Evolutionary conservation across 2,329 filamentous ascomycete genomes (phyloP).

Genomic region (Herpotrichia juniperi): DNA sequence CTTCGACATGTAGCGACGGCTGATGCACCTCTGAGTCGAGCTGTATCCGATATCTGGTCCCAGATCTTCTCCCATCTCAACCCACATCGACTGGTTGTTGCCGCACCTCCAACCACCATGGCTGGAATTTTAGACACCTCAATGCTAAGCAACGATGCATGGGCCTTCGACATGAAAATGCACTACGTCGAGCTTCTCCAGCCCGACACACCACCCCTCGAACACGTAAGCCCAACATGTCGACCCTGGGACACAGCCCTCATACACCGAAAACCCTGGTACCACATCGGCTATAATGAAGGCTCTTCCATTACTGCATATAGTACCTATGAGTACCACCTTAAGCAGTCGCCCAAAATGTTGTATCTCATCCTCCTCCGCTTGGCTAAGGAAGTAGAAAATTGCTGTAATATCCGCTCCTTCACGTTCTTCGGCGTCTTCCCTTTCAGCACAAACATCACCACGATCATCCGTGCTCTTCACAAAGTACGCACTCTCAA

Average conservation of each 20-base stretch:
- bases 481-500: constrained; percentile 37
- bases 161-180: constrained; percentile 68
- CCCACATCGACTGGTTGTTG: constrained; percentile 42
- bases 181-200: constrained; percentile 62
- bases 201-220: constrained; percentile 5
- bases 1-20: constrained; percentile 32
- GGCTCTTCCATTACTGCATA: constrained; percentile 76
- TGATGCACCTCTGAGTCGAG: constrained; percentile 57
- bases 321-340: constrained; percentile 73
- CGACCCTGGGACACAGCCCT: constrained; percentile 45
- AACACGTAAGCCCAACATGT: constrained; percentile 16
- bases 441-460: constrained; percentile 67
- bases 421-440: constrained; percentile 70
- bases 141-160: constrained; percentile 63
- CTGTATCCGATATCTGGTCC: constrained; percentile 42
- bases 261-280: constrained; percentile 69
- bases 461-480: constrained; percentile 28
- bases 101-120: constrained; percentile 66
- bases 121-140: constrained; percentile 64
- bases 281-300: constrained; percentile 71
- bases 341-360: constrained; percentile 67
- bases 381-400: constrained; percentile 27
- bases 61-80: constrained; percentile 35
- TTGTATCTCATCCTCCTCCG: constrained; percentile 56
- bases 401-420: constrained; percentile 48